Percentiles rank a stretch among this genome's conserved stretches.
Conservation (phyloP, 345 rosid species). For the Stellera chamaejasme region DNA sequence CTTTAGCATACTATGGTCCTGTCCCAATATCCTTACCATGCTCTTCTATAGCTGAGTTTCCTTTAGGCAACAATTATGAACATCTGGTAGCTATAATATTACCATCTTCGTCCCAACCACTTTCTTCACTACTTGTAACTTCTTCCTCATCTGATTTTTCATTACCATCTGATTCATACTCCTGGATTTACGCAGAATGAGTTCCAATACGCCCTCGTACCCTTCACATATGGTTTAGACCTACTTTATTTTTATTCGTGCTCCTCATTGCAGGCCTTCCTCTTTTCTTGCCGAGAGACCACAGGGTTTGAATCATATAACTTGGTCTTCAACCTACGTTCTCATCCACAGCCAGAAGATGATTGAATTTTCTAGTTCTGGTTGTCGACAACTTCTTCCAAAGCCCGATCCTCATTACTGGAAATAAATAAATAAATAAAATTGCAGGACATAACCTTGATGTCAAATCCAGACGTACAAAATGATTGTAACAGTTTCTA, state of each 20-base stretch:
- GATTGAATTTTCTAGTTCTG: constrained; percentile 8
- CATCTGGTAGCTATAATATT: constrained; percentile 16
- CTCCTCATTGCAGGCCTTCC: constrained; percentile 40
- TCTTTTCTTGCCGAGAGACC: constrained; percentile 44
- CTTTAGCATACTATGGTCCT: constrained; percentile 6
- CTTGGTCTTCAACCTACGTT: constrained; percentile 8
- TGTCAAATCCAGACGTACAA: constrained; percentile 16
- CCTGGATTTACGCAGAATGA: constrained; percentile 45
- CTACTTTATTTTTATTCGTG: constrained; percentile 34
- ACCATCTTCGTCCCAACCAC: constrained; percentile 19
- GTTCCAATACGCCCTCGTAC: constrained; percentile 35
- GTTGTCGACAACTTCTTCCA: constrained; percentile 17
- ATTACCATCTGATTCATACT: constrained; percentile 44
- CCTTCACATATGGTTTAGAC: constrained; percentile 24
- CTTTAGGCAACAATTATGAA: constrained; percentile 15
- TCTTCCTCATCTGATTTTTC: constrained; percentile 20
- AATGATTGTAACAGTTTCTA: too few relatives aligned
- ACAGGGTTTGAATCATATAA: constrained; percentile 10
- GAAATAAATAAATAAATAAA: constrained; percentile 48
- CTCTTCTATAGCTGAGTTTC: constrained; percentile 20
- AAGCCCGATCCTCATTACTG: constrained; percentile 34
- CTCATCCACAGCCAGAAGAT: constrained; percentile 6
- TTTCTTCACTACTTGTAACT: constrained; percentile 11
- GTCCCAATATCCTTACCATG: constrained; percentile 12
- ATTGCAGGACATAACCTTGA: constrained; percentile 32